Base-by-base conservation (phyloP, 495 filamentous ascomycete species). In the Hypoxylon fuscum region DNA sequence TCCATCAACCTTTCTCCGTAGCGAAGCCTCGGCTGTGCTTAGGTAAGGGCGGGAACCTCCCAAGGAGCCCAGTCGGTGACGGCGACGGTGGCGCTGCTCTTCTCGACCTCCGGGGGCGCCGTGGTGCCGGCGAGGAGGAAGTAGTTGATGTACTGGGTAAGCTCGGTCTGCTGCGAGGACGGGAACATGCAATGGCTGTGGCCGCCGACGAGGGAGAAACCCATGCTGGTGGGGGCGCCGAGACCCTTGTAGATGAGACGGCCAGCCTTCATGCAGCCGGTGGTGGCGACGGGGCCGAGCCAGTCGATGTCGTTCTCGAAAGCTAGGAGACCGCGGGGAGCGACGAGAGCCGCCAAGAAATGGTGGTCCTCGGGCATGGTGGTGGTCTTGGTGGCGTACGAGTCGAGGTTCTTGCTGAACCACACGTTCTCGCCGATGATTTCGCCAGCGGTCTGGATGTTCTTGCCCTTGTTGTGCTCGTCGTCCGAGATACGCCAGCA, bases 251-350 rank as follows among this genome's bases (percentile, higher is more conserved):
- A 87, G 55, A 78, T 71, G 62, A 75, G 66, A 27, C 77, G 75
- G 9, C 74, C 83, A 11, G 77, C 76, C 64, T 76, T 77, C 83
- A 83, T 83, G 76, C 83, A 87, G n/a, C 72, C 82, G 9, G 77
- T 81, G 5, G 77, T 80, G 38, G 62, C 69, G 38, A 78, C 67
- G 62, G 79, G 77, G 42, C 81, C 79, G 9, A 84, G 76, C 81
- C 81, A 84, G 68, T 83, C 78, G 53, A 83, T 80, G 55, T 82
- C 76, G 68, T 83, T 84, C 68, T 84, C 80, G 56, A 82, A 79
- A 14, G 79, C 68, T 23, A 79, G 74, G 2, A 83, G 62, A 3
- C 77, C 74, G 15, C 80, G 74, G 0, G 81, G 81, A 0, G 76
- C 73, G 5, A 83, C 74, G 22, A 83, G 72, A 0, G 70, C 77